Percentiles rank a stretch among this genome's conserved stretches.
phyloP scores from a whole-genome alignment of 768 basidiomycete genomes.

The Termitomyces sp. region DNA sequence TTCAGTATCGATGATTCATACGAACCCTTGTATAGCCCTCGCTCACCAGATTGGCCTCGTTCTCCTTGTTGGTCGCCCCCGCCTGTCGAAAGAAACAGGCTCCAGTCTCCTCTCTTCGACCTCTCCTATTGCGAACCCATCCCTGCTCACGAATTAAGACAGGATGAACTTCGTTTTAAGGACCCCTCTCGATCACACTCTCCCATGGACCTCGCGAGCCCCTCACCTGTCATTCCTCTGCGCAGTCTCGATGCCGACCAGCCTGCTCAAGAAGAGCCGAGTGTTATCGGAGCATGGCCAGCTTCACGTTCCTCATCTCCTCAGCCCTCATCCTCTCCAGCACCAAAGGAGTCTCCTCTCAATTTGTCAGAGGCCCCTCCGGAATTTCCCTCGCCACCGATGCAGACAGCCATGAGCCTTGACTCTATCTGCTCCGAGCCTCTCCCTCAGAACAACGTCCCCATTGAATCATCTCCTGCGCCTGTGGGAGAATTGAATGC shows the following conservation, averaged over 20 bases:
- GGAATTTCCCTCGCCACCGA: not conserved
- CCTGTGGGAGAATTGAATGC: not conserved
- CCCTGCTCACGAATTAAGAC: not conserved
- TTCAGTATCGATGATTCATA: not conserved
- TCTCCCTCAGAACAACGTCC: not conserved
- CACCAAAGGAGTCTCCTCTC: not conserved
- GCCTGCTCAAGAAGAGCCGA: conserved; percentile 30
- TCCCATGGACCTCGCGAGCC: conserved; percentile 48
- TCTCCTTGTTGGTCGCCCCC: conserved; percentile 7
- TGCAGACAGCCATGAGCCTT: conserved; percentile 17
- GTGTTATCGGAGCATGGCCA: conserved; percentile 44
- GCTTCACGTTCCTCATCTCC: conserved; percentile 34
- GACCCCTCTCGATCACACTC: conserved; percentile 39
- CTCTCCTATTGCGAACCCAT: not conserved
- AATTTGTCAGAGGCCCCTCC: not conserved
- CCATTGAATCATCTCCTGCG: not conserved
- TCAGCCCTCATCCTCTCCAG: conserved; percentile 4
- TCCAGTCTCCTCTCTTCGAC: not conserved
- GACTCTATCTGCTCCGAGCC: conserved; percentile 18
- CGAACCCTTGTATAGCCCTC: conserved; percentile 13
- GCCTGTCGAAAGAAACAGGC: not conserved
- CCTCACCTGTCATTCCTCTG: conserved; percentile 28
- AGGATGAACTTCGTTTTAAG: not conserved
- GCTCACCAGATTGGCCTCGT: conserved; percentile 9
- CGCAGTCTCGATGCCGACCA: conserved; percentile 13